Evolutionary conservation across 345 rosid species (phyloP).

Genomic region (Microcos paniculata): DNA sequence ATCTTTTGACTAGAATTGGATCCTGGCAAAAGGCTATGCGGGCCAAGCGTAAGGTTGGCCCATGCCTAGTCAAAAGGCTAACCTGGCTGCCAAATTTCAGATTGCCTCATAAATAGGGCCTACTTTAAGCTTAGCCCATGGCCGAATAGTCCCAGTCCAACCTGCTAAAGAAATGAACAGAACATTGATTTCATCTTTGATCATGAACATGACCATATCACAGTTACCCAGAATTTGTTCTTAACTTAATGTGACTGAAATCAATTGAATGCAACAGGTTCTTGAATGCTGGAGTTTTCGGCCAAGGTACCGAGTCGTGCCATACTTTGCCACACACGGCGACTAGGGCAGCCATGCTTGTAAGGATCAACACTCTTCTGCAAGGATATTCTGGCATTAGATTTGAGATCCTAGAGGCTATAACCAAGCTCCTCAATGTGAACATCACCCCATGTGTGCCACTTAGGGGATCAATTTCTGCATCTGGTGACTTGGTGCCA

Average conservation of each 20-base stretch:
- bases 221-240: not conserved
- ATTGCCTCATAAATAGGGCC: too few relatives aligned
- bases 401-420: constrained; percentile 71
- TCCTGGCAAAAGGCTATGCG: not conserved
- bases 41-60: not conserved
- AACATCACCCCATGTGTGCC: constrained; percentile 75
- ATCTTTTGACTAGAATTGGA: not conserved
- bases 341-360: constrained; percentile 77
- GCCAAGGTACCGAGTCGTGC: constrained; percentile 51
- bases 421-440: constrained; percentile 54
- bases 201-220: not conserved
- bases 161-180: not conserved
- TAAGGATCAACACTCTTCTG: constrained; percentile 70
- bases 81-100: too few relatives aligned
- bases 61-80: not conserved
- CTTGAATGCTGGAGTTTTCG: constrained; percentile 68
- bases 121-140: too few relatives aligned
- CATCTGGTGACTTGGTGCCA: constrained; percentile 76
- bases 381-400: constrained; percentile 79
- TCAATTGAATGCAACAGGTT: constrained; percentile 32
- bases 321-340: constrained; percentile 61
- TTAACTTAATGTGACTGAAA: not conserved
- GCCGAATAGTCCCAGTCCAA: not conserved
- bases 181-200: too few relatives aligned
- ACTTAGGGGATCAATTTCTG: constrained; percentile 69